Evolutionary conservation across 257 asterid species (phyloP), one percentile per base, ranked within the genome.

Genomic region (Solanum lycopersicoides): DNA sequence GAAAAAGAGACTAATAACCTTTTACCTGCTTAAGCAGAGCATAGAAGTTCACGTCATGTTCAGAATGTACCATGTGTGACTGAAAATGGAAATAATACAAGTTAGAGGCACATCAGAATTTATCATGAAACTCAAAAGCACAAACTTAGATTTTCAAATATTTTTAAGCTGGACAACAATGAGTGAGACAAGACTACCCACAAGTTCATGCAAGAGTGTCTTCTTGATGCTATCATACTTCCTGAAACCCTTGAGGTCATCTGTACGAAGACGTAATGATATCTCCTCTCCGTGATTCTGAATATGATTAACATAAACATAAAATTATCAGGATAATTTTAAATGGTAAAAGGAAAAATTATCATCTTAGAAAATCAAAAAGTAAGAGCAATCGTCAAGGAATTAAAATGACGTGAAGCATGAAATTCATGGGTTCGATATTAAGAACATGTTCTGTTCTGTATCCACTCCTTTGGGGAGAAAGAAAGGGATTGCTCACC

Each of bases 201-300:
- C 99, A 75, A 95, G 94, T 93, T 97, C 98, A 89, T 97, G 98
- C 91, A 94, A 90, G 88, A 97, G 99, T 76, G 98, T 97, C 92
- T 91, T 94, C 92, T 95, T 97, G 75, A 97, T 95, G 88, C 95
- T 95, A 72, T 91, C 94, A 44, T 94, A 95, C 93, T 95, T 97
- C 92, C 99, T 92, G 92, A 97, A 95, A 90, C 99, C 98, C 91
- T 91, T 93, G 91, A 97, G 98, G 91, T 97, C 98, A 88, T 95
- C 98, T 5, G 98, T 97, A 83, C 99, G 96, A 86, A 97, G 98
- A 37, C 98, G 96, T 87, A 97, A 89, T 28, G 98, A 97, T 88
- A 97, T 95, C 93, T 97, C 99, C 90, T 97, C 98, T 77, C 99
- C 99, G 25, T 92, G 95, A 93, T 95, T 97, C 99, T 97, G 91